These are phyloP conservation scores for Knufia petricola DNA, from an alignment of 2,329 filamentous ascomycete species.

Conservation along the genomic window DNA sequence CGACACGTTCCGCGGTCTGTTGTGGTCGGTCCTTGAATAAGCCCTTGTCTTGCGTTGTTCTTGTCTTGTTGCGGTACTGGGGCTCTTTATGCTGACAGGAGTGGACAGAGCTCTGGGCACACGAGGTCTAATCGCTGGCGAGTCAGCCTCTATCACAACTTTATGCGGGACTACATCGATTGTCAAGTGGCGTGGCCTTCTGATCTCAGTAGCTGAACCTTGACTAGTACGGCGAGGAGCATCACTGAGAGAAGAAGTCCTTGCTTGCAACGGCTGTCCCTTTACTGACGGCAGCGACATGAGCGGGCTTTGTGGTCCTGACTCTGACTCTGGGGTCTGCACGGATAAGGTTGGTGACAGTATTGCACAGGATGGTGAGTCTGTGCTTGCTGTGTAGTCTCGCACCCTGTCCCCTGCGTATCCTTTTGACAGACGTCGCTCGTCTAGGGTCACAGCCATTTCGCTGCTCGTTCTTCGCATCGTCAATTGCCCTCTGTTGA, in stretches of 20 bases:
- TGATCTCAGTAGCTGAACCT: background rate
- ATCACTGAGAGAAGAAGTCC: background rate
- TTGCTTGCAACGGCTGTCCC: background rate
- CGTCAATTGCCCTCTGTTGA: background rate
- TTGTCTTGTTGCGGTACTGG: background rate
- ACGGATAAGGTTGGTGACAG: background rate
- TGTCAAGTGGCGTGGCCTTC: constrained; percentile 15
- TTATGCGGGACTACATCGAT: constrained; percentile 13
- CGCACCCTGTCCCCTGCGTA: background rate
- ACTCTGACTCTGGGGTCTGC: background rate
- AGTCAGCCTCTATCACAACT: background rate
- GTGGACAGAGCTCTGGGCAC: constrained; percentile 10
- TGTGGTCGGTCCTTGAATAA: background rate
- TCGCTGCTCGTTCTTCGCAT: background rate
- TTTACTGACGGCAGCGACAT: background rate
- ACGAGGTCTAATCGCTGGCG: background rate
- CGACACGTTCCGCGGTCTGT: constrained; percentile 1
- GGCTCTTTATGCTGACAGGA: constrained; percentile 6
- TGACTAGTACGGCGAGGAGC: background rate
- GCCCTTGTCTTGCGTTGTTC: background rate
- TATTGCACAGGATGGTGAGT: background rate
- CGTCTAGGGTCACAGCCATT: background rate
- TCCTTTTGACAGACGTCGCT: background rate
- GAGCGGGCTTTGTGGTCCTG: background rate
- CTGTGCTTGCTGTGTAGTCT: background rate